phyloP scores from a whole-genome alignment of 139 green algal species.

The Closterium sp. region DNA sequence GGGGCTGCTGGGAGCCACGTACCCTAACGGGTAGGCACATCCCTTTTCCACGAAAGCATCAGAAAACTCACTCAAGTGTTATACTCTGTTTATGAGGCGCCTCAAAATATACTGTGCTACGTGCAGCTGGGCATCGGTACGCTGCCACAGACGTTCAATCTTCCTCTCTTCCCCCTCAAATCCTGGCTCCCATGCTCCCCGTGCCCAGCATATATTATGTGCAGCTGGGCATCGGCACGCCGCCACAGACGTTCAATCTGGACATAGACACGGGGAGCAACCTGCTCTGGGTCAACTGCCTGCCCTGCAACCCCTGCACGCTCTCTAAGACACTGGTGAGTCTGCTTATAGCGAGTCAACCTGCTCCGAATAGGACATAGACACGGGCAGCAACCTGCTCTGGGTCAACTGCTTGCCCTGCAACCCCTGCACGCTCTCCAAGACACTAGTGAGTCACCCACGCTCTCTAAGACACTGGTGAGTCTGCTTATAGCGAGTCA shows the following conservation, averaged over 20 bases:
- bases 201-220: slow-evolving; percentile 77
- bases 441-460: not conserved
- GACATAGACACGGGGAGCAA: slow-evolving; percentile 87
- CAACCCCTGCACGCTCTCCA: not conserved
- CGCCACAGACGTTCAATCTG: slow-evolving; percentile 84
- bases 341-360: not conserved
- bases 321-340: slow-evolving; percentile 9
- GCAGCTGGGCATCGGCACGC: slow-evolving; percentile 84
- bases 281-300: slow-evolving; percentile 85
- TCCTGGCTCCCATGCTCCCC: not conserved
- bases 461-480: not conserved
- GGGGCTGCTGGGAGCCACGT: not conserved
- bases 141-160: too few relatives aligned
- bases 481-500: not conserved
- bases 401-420: slow-evolving; percentile 68
- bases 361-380: slow-evolving; percentile 69
- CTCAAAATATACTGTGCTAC: not conserved
- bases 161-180: too few relatives aligned
- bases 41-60: too few relatives aligned
- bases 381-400: slow-evolving; percentile 89
- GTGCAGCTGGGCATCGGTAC: not conserved
- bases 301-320: slow-evolving; percentile 1
- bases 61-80: too few relatives aligned
- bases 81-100: too few relatives aligned
- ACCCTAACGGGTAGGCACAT: not conserved